A percentile compares a stretch with the other conserved stretches of the same genome.
Evolutionary conservation across 257 asterid genomes (phyloP).

Genomic region (Misopates orontium): DNA sequence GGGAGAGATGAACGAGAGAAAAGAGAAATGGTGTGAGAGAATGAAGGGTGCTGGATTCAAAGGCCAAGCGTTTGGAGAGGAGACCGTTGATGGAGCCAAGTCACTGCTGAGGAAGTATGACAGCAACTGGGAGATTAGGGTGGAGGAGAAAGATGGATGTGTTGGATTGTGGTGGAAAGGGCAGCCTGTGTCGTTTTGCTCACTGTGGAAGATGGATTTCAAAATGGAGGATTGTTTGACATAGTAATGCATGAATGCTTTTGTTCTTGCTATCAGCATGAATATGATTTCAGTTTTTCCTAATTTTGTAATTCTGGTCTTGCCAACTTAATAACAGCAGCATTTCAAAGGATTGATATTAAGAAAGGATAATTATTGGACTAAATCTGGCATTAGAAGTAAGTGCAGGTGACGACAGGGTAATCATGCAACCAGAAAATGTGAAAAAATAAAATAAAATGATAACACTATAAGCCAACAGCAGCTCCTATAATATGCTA

Average conservation of each 20-base stretch:
- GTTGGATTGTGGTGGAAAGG: conserved; percentile 80
- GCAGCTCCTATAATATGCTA: background rate
- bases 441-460: too few relatives aligned
- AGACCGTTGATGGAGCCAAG: conserved; percentile 70
- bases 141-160: conserved; percentile 62
- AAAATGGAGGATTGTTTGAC: conserved; percentile 21
- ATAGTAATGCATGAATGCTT: conserved; percentile 13
- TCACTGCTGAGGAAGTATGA: conserved; percentile 79
- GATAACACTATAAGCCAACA: background rate
- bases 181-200: conserved; percentile 71
- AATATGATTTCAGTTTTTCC: conserved; percentile 11
- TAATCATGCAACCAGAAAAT: background rate
- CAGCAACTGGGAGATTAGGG: conserved; percentile 69
- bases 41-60: conserved; percentile 60
- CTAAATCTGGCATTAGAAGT: background rate
- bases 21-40: conserved; percentile 80
- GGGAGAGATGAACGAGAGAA: conserved; percentile 75
- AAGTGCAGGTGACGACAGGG: background rate
- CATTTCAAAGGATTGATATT: background rate
- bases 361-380: background rate
- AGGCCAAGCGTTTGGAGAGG: conserved; percentile 61
- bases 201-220: conserved; percentile 62
- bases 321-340: background rate
- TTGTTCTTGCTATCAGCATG: background rate
- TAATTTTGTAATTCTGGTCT: conserved; percentile 8